Percentiles rank a stretch among this genome's conserved stretches.
These are phyloP conservation scores for Digitaria exilis DNA, from an alignment of 202 grass and related monocot genomes.

Conservation along the genomic window DNA sequence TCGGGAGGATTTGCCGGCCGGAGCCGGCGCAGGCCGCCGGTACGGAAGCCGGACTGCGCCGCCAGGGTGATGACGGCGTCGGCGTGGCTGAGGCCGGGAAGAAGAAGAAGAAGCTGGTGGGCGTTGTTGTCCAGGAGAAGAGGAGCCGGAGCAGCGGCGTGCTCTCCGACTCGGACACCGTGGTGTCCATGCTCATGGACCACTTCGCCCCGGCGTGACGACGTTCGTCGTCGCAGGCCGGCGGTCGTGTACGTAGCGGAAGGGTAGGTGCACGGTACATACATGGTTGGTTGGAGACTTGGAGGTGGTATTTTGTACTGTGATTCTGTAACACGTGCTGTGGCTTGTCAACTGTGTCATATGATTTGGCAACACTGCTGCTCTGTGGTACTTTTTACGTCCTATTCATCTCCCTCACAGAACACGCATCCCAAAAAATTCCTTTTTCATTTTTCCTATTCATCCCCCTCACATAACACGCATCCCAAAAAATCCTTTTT, in stretches of 20 bases:
- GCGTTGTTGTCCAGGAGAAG: slow-evolving; percentile 23
- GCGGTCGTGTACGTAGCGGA: neutral
- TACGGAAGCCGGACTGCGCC: neutral
- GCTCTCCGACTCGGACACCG: slow-evolving; percentile 68
- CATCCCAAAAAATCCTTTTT: too few species aligned
- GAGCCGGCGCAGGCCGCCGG: slow-evolving; percentile 3
- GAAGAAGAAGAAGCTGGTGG: neutral
- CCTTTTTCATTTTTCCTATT: too few species aligned
- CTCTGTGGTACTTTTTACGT: too few species aligned
- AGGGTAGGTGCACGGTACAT: neutral
- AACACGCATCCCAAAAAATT: too few species aligned
- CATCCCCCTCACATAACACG: too few species aligned
- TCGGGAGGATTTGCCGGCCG: slow-evolving; percentile 47
- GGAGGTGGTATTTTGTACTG: neutral
- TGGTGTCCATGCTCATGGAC: slow-evolving; percentile 74
- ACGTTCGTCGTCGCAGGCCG: neutral
- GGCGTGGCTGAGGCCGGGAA: slow-evolving; percentile 3
- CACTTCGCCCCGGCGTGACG: slow-evolving; percentile 69
- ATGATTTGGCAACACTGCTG: too few species aligned
- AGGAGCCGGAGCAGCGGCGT: slow-evolving; percentile 30
- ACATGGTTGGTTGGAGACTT: too few species aligned
- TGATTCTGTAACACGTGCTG: neutral
- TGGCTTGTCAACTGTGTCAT: neutral
- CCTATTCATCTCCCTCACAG: too few species aligned
- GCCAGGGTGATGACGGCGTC: neutral